A percentile compares a stretch with the other conserved stretches of the same genome.
Conservation (phyloP, 108 stramenopile genomes). For the Bacterosira constricta region DNA sequence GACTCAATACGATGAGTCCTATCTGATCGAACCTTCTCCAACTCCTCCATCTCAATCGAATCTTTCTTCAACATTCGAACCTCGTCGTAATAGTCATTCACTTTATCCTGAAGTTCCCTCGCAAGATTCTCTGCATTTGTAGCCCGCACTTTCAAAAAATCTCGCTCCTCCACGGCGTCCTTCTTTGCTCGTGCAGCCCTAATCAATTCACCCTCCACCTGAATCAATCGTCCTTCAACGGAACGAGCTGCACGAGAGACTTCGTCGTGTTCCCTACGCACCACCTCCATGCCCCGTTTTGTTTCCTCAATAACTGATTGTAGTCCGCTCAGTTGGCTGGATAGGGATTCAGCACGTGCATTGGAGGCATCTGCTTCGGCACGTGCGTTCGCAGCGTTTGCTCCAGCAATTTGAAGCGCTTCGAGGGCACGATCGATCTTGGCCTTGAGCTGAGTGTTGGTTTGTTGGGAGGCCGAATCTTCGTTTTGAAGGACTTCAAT, state of each 20-base stretch:
- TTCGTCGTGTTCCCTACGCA: slow-evolving; percentile 62
- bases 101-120: slow-evolving; percentile 29
- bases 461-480: slow-evolving; percentile 47
- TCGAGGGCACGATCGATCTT: slow-evolving; percentile 62
- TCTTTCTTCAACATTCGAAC: slow-evolving; percentile 37
- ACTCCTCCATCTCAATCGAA: slow-evolving; percentile 52
- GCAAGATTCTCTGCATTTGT: slow-evolving; percentile 30
- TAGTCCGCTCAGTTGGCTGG: slow-evolving; percentile 51
- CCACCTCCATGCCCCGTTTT: slow-evolving; percentile 47
- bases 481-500: slow-evolving; percentile 49
- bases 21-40: slow-evolving; percentile 53
- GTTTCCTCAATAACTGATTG: slow-evolving; percentile 62
- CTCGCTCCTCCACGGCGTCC: slow-evolving; percentile 42
- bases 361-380: slow-evolving; percentile 79
- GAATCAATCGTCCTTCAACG: slow-evolving; percentile 53
- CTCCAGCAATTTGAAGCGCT: slow-evolving; percentile 61
- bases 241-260: slow-evolving; percentile 43
- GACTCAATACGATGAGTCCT: slow-evolving; percentile 48
- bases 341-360: slow-evolving; percentile 55
- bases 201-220: slow-evolving; percentile 56
- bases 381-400: slow-evolving; percentile 61
- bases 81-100: slow-evolving; percentile 43
- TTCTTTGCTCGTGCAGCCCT: slow-evolving; percentile 43
- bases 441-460: slow-evolving; percentile 34
- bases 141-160: slow-evolving; percentile 27